These are phyloP conservation scores for Trichophyton equinum DNA, from an alignment of 2,329 filamentous ascomycete species.

Conservation along the genomic window DNA sequence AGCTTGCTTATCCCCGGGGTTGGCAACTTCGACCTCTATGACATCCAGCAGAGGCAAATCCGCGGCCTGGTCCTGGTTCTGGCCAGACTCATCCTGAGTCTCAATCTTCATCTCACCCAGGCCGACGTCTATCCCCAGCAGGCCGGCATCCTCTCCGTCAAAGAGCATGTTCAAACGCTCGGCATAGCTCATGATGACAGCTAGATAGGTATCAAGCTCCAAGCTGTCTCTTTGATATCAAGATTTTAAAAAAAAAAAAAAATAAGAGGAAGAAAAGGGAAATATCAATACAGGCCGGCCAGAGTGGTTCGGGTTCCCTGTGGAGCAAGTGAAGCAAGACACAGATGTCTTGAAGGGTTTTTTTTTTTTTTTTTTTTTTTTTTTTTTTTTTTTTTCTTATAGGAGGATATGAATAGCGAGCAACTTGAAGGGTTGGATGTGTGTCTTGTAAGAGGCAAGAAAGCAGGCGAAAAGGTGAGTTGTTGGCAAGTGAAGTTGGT, in stretches of 20 bases:
- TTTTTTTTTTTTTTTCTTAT: too few relatives aligned
- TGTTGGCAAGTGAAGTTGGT: too few relatives aligned
- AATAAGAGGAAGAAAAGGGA: neutral
- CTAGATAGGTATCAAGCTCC: too few relatives aligned
- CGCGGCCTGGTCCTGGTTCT: neutral
- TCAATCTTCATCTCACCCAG: neutral
- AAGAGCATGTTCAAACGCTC: constrained; percentile 23
- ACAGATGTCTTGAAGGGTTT: too few relatives aligned
- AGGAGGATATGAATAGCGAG: too few relatives aligned
- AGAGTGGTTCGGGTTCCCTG: too few relatives aligned
- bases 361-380: too few relatives aligned
- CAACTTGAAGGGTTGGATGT: too few relatives aligned
- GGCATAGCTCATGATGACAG: constrained; percentile 15
- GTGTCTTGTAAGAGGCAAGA: too few relatives aligned
- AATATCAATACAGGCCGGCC: neutral
- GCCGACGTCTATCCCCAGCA: constrained; percentile 14
- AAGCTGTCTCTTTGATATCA: neutral
- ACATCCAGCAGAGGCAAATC: constrained; percentile 1
- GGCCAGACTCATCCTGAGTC: neutral
- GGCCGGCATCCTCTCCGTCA: constrained; percentile 14
- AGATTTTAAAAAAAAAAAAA: neutral
- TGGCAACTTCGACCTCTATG: too few relatives aligned
- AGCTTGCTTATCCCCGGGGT: neutral
- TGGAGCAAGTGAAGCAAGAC: too few relatives aligned
- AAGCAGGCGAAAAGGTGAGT: too few relatives aligned